Percentiles rank a stretch among this genome's conserved stretches.
phyloP scores from a whole-genome alignment of 2,329 filamentous ascomycete species.

The Phyllosticta citriasiana region DNA sequence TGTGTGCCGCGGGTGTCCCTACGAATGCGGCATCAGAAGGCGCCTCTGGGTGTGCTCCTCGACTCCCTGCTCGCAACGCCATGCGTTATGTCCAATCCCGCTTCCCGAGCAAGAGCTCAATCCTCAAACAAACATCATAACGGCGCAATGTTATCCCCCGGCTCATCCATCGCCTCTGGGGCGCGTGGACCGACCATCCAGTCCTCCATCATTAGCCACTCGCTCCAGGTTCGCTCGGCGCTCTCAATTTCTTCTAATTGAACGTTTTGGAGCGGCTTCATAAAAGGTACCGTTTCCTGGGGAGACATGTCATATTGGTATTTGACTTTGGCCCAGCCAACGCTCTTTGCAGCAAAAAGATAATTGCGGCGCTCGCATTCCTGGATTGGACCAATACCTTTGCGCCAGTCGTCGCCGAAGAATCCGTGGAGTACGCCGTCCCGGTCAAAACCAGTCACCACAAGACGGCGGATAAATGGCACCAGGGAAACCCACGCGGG shows the following conservation, averaged over 20 bases:
- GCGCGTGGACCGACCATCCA: constrained; percentile 91
- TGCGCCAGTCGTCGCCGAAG: constrained; percentile 86
- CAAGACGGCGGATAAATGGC: constrained; percentile 80
- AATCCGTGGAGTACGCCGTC: constrained; percentile 84
- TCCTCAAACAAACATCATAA: neutral
- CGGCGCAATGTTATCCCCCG: constrained; percentile 3
- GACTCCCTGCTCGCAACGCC: constrained; percentile 1
- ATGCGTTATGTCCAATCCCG: constrained; percentile 1
- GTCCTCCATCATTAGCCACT: constrained; percentile 94
- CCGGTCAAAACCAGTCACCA: constrained; percentile 85
- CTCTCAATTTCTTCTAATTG: constrained; percentile 69
- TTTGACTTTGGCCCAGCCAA: constrained; percentile 82
- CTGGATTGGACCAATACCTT: constrained; percentile 71
- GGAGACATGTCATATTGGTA: constrained; percentile 79
- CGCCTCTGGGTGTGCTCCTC: neutral
- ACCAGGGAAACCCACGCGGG: constrained; percentile 55
- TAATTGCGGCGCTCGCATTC: constrained; percentile 90
- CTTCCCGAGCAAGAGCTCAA: neutral
- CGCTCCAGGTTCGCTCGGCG: constrained; percentile 81
- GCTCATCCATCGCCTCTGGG: constrained; percentile 38
- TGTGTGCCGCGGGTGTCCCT: neutral
- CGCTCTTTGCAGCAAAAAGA: constrained; percentile 88
- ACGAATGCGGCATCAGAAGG: neutral
- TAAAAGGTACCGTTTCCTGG: constrained; percentile 76
- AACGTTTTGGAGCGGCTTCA: constrained; percentile 69